Percentiles rank a stretch among this genome's conserved stretches.
Conservation (phyloP, 805 yeast species). For the Monosporozyma unispora region DNA sequence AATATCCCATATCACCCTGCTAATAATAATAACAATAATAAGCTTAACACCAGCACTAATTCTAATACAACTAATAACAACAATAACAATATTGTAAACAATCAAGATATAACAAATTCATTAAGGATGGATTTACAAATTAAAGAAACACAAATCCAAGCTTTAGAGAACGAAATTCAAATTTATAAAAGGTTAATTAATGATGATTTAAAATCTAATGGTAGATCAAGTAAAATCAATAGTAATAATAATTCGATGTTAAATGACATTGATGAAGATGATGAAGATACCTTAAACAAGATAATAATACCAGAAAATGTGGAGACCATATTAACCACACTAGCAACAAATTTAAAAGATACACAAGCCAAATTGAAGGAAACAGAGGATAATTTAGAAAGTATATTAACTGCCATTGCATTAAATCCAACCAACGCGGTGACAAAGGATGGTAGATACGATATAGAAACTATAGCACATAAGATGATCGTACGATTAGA, state of each 20-base stretch:
- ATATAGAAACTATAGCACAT: conserved; percentile 67
- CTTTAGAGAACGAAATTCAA: conserved; percentile 38
- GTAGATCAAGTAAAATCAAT: conserved; percentile 27
- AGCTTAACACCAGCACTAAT: not conserved
- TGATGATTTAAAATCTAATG: conserved; percentile 26
- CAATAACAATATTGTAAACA: not conserved
- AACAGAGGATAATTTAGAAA: conserved; percentile 55
- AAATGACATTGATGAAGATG: conserved; percentile 5
- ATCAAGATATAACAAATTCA: conserved; percentile 27
- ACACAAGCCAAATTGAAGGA: conserved; percentile 47
- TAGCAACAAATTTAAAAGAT: conserved; percentile 40
- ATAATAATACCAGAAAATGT: conserved; percentile 34
- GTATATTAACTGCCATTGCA: conserved; percentile 47
- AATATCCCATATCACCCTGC: not conserved
- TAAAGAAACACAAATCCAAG: conserved; percentile 44
- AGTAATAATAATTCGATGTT: conserved; percentile 10
- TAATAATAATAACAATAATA: not conserved
- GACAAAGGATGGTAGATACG: conserved; percentile 53
- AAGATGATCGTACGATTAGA: conserved; percentile 56
- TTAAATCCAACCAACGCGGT: conserved; percentile 39
- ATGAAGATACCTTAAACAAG: conserved; percentile 2
- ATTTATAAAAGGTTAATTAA: conserved; percentile 27
- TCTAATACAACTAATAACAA: not conserved
- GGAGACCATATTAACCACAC: conserved; percentile 40
- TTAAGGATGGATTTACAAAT: conserved; percentile 44